Evolutionary conservation across 768 basidiomycete species (phyloP), one percentile per base, ranked within the genome.

Genomic region (Phanerodontia chrysosporium): DNA sequence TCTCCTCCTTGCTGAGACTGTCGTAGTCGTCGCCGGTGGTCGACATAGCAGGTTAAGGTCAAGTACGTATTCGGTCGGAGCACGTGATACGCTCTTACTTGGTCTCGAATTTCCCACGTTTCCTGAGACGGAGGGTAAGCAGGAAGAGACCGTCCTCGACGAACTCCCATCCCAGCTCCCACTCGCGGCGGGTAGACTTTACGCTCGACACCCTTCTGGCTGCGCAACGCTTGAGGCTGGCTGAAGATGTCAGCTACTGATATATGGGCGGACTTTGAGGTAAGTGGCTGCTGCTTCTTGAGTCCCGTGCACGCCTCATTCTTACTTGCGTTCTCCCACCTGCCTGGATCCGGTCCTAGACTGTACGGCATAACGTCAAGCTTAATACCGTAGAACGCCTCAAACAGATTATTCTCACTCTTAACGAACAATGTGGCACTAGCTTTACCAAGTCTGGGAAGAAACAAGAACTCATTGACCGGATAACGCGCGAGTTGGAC

Each of bases 391-490:
- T 94, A 62, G 91, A 92, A 72, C 85, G 79, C 73, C 83, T 94
- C 63, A 93, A 94, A 72, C 86, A 88, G 69, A 90, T 94, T 65
- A 77, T 94, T 58, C 72, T 77, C 39, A 87, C 86, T 25, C 78
- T 93, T 64, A 92, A 91, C 75, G 89, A 90, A 36, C 86, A 91
- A 70, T 92, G 90, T 67, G 74, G 75, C 55, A 82, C 83, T 3
- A 79, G 80, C 64, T 75, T 92, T 28, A 76, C 82, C 55, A 91
- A 90, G 72, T 80, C 89, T 12, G 92, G 92, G 27, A 92, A 89
- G 76, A 94, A 94, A 69, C 88, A 91, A 65, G 92, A 93, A 32
- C 81, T 93, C 49, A 91, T 92, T 68, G 89, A 92, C 69, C 81
- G 89, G 61, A 86, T 94, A 61, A 72, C 82, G 46, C 64, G 65